Base-by-base conservation (phyloP, 2,329 filamentous ascomycete species). In the Neonectria neomacrospora region DNA sequence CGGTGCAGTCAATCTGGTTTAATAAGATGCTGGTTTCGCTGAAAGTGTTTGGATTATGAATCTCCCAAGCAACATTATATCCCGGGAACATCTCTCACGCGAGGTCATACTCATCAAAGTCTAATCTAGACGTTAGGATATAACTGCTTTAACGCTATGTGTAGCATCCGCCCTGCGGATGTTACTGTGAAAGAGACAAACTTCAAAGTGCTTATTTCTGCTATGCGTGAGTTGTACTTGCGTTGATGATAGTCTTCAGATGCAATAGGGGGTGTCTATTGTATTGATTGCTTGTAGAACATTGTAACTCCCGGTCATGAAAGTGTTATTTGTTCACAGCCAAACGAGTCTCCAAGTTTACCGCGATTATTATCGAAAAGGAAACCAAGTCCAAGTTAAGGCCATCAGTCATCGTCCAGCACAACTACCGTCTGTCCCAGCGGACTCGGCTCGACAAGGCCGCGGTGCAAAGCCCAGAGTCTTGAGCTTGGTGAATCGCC, bases 361-460 rank as follows among this genome's bases (percentile, higher is more conserved):
- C n/a, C n/a, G 4, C 4, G n/a, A 18, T 18, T 41, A 18, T 18
- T 41, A 11, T 20, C 8, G 16, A 37, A 37, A 37, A 8, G 14
- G 5, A 37, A 37, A 14, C 5, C 26, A 48, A n/a, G 23, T 32
- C 16, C 7, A 11, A 32, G 22, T 12, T 20, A 20, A 18, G 4
- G n/a, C 47, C 51, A n/a, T 54, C 44, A 54, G 8, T 58, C 54
- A 5, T 48, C 34, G n/a, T 66, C 56, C 14, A 54, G 45, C n/a
- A 58, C 20, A 30, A 41, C 41, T 6, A 66, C 54, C 10, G 50
- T 67, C 37, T 63, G 51, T 34, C 59, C 62, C 30, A 69, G 23
- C 3, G 67, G 66, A 54, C 68, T 73, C 16, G 50, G 54, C 32
- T 54, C 65, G 18, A 48, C n/a, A 37, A 58, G 53, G n/a, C 54